Evolutionary conservation across 2,329 filamentous ascomycete genomes (phyloP), one percentile per base, ranked within the genome.

Genomic region (Fusarium caatingaense): DNA sequence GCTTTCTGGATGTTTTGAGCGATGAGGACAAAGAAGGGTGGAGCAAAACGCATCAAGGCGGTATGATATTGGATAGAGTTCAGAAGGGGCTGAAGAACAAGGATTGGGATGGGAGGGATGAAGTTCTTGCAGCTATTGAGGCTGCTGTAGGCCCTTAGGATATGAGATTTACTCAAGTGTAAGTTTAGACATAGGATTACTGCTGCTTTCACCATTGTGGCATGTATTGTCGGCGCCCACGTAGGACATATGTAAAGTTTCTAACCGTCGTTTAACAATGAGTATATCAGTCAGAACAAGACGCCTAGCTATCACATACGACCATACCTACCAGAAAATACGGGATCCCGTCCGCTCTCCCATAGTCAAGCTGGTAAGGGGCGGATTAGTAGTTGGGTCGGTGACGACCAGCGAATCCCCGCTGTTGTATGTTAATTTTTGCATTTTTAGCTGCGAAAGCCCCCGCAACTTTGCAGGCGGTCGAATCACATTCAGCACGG

Each of bases 231-330:
- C 16, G 11, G 16, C 16, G 5, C 16, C 9, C 2, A 34, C 16
- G 0, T 5, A 34, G 15, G 1, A 5, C 8, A 5, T 1, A 9
- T 16, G 30, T 5, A 8, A 34, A 34, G 15, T 9, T 16, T 34
- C 8, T 18, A 1, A 8, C 16, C 5, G 18, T 5, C 3, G 4
- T 27, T 27, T 0, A 12, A 12, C 4, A 5, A 11, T 5, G 27
- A n/a, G 18, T 2, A 37, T n/a, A 37, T 37, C 0, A 0, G 0
- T 4, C 0, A 11, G 1, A 37, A n/a, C 6, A 2, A n/a, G 34
- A 0, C 3, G 8, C 3, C 0, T 0, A 11, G 0, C 0, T n/a
- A 7, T 11, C 10, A 37, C 34, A 37, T 37, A 37, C 34, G 34
- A 37, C 34, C 34, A 37, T 37, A 37, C 18, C 34, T 37, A 37